These are phyloP conservation scores for Colletotrichum echinochloae DNA, from an alignment of 2,329 filamentous ascomycete species.

Conservation along the genomic window DNA sequence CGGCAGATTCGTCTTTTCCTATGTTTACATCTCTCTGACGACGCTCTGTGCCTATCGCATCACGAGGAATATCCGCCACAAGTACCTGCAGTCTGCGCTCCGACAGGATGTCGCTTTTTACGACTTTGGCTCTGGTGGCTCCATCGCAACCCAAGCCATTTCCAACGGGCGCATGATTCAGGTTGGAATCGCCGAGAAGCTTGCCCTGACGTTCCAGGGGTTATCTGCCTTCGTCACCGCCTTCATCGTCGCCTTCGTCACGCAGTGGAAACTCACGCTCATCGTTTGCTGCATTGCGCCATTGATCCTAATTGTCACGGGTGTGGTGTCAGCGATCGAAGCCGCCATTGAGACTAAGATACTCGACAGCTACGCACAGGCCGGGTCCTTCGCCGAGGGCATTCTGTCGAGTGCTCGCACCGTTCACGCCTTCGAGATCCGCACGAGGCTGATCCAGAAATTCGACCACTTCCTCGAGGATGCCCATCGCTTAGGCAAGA, in stretches of 20 bases:
- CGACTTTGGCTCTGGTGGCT: conserved; percentile 57
- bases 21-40: conserved; percentile 57
- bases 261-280: conserved; percentile 59
- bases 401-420: conserved; percentile 54
- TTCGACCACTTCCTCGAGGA: conserved; percentile 54
- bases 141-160: conserved; percentile 56
- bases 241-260: conserved; percentile 54
- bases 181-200: conserved; percentile 55
- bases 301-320: conserved; percentile 49
- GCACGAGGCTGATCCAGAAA: conserved; percentile 52
- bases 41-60: conserved; percentile 64
- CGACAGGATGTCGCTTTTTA: conserved; percentile 64
- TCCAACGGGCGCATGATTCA: conserved; percentile 59
- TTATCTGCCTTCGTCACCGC: conserved; percentile 53
- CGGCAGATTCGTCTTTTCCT: conserved; percentile 63
- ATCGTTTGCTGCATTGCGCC: conserved; percentile 51
- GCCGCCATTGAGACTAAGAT: conserved; percentile 51
- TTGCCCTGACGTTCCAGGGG: conserved; percentile 55
- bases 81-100: conserved; percentile 63
- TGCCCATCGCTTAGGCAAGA: conserved; percentile 52
- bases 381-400: conserved; percentile 52
- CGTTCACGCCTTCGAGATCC: conserved; percentile 58
- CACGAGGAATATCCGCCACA: conserved; percentile 60
- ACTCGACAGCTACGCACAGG: conserved; percentile 50
- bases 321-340: conserved; percentile 44